A percentile compares a stretch with the other conserved stretches of the same genome.
These are phyloP conservation scores for Cercophora newfieldiana DNA, from an alignment of 495 filamentous ascomycete genomes.

Conservation along the genomic window DNA sequence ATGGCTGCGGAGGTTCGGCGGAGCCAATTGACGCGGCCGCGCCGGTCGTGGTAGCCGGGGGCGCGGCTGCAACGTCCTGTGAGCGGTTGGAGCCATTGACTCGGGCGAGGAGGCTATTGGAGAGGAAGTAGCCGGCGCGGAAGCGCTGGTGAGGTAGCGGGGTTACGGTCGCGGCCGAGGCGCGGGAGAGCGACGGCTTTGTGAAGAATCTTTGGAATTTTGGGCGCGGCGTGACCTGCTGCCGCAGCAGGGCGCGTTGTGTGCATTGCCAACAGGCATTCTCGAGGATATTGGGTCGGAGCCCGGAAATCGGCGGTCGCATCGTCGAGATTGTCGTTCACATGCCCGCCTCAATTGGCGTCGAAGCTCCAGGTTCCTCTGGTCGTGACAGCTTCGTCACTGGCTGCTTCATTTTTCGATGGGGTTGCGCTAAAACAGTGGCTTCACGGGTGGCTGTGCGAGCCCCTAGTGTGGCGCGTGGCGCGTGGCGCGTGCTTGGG, in stretches of 20 bases:
- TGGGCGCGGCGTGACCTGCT: neutral
- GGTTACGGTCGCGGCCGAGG: constrained; percentile 18
- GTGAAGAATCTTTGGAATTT: constrained; percentile 25
- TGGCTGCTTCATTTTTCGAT: neutral
- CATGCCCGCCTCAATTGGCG: constrained; percentile 25
- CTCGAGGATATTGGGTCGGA: constrained; percentile 26
- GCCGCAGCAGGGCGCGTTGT: constrained; percentile 23
- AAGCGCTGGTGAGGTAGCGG: constrained; percentile 28
- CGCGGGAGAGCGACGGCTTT: constrained; percentile 23
- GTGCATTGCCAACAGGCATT: constrained; percentile 35
- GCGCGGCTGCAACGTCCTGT: neutral
- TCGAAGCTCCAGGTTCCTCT: constrained; percentile 10
- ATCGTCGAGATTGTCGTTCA: constrained; percentile 29
- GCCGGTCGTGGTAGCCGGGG: constrained; percentile 11
- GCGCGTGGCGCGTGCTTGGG: neutral
- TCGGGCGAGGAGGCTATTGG: constrained; percentile 38
- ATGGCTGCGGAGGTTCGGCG: neutral
- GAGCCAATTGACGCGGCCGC: constrained; percentile 17
- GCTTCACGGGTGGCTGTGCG: neutral
- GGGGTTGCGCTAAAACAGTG: constrained; percentile 1
- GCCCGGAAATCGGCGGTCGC: constrained; percentile 33
- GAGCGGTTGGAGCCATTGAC: constrained; percentile 25
- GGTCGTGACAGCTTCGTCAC: constrained; percentile 10
- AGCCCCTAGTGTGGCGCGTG: neutral
- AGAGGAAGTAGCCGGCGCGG: constrained; percentile 43